Evolutionary conservation across 345 rosid genomes (phyloP).

Genomic region (Psidium friedrichsthalianum): DNA sequence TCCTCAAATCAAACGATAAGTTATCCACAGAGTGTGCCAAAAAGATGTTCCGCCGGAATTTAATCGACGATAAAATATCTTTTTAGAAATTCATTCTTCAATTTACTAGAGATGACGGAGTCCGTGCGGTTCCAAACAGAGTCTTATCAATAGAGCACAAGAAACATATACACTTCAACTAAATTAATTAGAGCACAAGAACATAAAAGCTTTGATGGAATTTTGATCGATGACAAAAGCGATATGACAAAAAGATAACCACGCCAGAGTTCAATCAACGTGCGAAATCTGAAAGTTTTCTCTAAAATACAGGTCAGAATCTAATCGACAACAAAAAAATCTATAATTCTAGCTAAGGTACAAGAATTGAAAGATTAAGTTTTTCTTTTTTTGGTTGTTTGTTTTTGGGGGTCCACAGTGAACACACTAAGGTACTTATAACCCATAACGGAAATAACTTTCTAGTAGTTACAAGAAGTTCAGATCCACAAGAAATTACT

Average conservation of each 20-base stretch:
- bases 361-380: background rate
- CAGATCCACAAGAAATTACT: background rate
- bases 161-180: background rate
- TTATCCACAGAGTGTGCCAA: background rate
- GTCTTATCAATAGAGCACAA: background rate
- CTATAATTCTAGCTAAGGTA: background rate
- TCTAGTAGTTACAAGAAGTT: background rate
- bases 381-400: background rate
- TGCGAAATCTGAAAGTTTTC: too few species aligned
- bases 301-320: too few species aligned
- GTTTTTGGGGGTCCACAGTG: background rate
- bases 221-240: background rate
- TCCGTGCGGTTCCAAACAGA: background rate
- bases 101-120: background rate
- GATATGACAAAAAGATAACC: background rate
- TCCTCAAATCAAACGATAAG: background rate
- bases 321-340: background rate
- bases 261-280: background rate
- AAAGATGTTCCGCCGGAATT: background rate
- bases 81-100: background rate
- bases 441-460: background rate
- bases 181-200: background rate
- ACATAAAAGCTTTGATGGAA: background rate
- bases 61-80: background rate
- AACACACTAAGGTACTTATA: background rate